Percentiles rank a stretch among this genome's conserved stretches.
These are phyloP conservation scores for Gaultheria prostrata DNA, from an alignment of 148 eudicot species.

Conservation along the genomic window DNA sequence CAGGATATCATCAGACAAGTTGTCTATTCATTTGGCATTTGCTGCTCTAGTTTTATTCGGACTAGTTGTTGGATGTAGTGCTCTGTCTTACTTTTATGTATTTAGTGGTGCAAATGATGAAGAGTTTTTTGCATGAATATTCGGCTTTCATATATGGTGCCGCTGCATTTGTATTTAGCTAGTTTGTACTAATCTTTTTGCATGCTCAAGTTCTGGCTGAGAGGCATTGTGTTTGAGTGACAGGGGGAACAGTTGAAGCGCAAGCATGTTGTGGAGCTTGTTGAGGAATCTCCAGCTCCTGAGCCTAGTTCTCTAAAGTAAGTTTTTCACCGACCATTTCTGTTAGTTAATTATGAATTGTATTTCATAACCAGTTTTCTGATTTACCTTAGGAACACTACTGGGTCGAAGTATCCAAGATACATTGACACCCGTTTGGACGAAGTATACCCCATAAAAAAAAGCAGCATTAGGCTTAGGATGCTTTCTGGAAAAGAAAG, in stretches of 20 bases:
- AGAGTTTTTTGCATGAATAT: neutral
- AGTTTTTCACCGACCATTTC: slow-evolving; percentile 8
- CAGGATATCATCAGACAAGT: neutral
- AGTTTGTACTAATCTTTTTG: neutral
- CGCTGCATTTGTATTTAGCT: neutral
- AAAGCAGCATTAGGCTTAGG: slow-evolving; percentile 56
- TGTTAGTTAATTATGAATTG: slow-evolving; percentile 13
- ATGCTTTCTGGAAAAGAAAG: slow-evolving; percentile 57
- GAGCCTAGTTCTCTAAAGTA: slow-evolving; percentile 43
- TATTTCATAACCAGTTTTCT: slow-evolving; percentile 12
- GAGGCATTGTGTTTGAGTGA: slow-evolving; percentile 18
- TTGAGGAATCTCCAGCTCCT: slow-evolving; percentile 43
- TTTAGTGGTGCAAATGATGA: neutral
- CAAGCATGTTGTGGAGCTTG: slow-evolving; percentile 36
- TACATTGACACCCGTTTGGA: slow-evolving; percentile 65
- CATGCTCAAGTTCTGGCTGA: neutral
- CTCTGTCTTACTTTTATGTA: neutral
- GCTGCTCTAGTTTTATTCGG: neutral
- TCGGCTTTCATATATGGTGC: neutral
- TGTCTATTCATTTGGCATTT: neutral
- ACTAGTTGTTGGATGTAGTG: neutral
- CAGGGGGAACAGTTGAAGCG: slow-evolving; percentile 91
- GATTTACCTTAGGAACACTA: slow-evolving; percentile 31
- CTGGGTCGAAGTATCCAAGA: slow-evolving; percentile 55
- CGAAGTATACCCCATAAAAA: slow-evolving; percentile 65